Percentiles rank a stretch among this genome's conserved stretches.
These are phyloP conservation scores for Colletotrichum viniferum DNA, from an alignment of 2,329 filamentous ascomycete genomes.

Conservation along the genomic window DNA sequence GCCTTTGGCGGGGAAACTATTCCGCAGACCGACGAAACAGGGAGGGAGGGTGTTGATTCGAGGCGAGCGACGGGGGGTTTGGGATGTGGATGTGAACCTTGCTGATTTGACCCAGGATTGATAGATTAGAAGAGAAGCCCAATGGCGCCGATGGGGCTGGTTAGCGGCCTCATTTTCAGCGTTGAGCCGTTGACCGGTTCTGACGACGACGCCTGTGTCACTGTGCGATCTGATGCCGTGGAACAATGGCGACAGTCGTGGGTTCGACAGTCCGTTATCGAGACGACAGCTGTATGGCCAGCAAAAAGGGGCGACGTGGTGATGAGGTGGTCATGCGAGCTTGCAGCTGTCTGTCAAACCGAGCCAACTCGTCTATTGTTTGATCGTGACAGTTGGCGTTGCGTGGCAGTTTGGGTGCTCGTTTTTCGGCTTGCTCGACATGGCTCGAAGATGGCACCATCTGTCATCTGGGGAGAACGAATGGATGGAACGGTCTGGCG, in stretches of 20 bases:
- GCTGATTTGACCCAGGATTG: not conserved
- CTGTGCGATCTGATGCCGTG: not conserved
- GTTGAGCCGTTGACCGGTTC: not conserved
- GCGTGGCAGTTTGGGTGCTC: not conserved
- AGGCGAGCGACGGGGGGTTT: not conserved
- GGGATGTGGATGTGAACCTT: not conserved
- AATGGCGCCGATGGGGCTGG: not conserved
- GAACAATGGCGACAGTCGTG: not conserved
- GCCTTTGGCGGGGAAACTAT: constrained; percentile 16
- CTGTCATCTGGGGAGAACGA: not conserved
- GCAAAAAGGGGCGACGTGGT: not conserved
- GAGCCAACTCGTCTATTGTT: not conserved
- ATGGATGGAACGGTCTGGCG: not conserved
- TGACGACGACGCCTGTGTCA: not conserved
- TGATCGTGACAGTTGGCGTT: not conserved
- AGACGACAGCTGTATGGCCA: constrained; percentile 6
- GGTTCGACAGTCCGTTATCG: not conserved
- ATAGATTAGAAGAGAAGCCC: not conserved
- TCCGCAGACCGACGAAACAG: constrained; percentile 6
- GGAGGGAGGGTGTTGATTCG: constrained; percentile 2
- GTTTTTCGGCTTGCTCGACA: not conserved
- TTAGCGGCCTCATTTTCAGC: not conserved
- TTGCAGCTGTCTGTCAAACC: not conserved
- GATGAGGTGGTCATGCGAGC: not conserved
- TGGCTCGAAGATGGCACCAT: constrained; percentile 2